These are phyloP conservation scores for Purpureocillium takamizusanense DNA, from an alignment of 2,329 filamentous ascomycete species.

Conservation along the genomic window DNA sequence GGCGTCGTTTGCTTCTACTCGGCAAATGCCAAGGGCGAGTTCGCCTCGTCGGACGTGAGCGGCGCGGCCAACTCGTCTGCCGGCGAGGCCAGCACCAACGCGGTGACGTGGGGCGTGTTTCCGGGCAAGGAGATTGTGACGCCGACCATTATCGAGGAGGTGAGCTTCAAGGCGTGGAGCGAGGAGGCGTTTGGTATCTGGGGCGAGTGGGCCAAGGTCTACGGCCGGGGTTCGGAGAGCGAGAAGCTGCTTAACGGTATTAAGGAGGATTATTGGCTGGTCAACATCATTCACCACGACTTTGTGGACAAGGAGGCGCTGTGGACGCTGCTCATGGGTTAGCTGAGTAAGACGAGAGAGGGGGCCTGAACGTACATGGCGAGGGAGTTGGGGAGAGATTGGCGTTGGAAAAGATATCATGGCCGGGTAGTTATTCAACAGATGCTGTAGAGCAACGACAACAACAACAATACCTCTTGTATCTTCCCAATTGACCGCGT, in stretches of 20 bases:
- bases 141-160: slow-evolving; percentile 92
- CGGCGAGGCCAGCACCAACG: slow-evolving; percentile 61
- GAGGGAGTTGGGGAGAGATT: too few species aligned
- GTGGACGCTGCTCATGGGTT: slow-evolving; percentile 56
- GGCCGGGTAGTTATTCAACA: too few species aligned
- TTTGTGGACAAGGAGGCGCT: slow-evolving; percentile 62
- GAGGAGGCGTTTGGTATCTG: slow-evolving; percentile 96
- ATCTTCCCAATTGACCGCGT: too few species aligned
- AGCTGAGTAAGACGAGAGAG: slow-evolving; percentile 4
- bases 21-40: slow-evolving; percentile 68
- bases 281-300: slow-evolving; percentile 82
- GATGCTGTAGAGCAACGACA: too few species aligned
- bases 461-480: too few species aligned
- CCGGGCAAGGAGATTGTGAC: slow-evolving; percentile 93
- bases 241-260: slow-evolving; percentile 61
- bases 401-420: too few species aligned
- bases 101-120: slow-evolving; percentile 95
- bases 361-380: too few species aligned
- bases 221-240: slow-evolving; percentile 63
- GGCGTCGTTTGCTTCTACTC: slow-evolving; percentile 81
- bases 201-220: slow-evolving; percentile 86
- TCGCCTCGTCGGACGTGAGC: slow-evolving; percentile 57
- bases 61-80: slow-evolving; percentile 21
- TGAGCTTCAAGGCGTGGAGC: slow-evolving; percentile 86
- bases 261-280: slow-evolving; percentile 70